Percentiles rank a stretch among this genome's conserved stretches.
phyloP scores from a whole-genome alignment of 164 flowering plant species.

The Euptelea pleiosperma region DNA sequence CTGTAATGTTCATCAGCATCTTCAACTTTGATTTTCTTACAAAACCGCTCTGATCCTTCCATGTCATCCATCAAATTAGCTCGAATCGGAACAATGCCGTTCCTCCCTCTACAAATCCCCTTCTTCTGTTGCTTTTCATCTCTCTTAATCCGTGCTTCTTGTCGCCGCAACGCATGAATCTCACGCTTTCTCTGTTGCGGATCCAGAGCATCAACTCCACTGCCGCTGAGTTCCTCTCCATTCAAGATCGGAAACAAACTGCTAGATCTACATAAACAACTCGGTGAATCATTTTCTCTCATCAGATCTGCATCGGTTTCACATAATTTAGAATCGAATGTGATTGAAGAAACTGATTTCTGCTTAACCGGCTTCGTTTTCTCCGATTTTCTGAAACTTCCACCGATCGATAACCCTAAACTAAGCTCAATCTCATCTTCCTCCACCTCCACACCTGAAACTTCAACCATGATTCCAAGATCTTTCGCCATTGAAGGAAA shows the following conservation, averaged over 20 bases:
- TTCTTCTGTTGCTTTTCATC: slow-evolving; percentile 30
- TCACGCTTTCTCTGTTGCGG: slow-evolving; percentile 30
- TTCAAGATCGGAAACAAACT: background rate
- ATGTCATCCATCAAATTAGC: slow-evolving; percentile 4
- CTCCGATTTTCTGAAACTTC: slow-evolving; percentile 28
- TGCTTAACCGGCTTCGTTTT: slow-evolving; percentile 3
- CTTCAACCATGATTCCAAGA: background rate
- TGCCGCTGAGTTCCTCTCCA: background rate
- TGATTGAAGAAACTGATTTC: background rate
- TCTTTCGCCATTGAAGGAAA: background rate
- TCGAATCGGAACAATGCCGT: background rate
- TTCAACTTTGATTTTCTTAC: background rate
- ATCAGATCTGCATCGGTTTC: background rate
- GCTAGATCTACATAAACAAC: no score
- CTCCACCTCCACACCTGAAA: slow-evolving; percentile 2
- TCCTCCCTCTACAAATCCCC: background rate
- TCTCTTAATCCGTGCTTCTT: slow-evolving; percentile 47
- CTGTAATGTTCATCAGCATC: no score
- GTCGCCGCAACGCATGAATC: slow-evolving; percentile 42
- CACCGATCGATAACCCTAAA: slow-evolving; percentile 49
- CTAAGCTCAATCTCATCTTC: slow-evolving; percentile 45
- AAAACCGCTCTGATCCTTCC: slow-evolving; percentile 14
- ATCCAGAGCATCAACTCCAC: slow-evolving; percentile 8
- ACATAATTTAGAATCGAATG: background rate
- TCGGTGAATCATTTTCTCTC: background rate